Percentiles rank a stretch among this genome's conserved stretches.
Evolutionary conservation across 2,329 filamentous ascomycete species (phyloP).

Genomic region (Penicillium sp.): DNA sequence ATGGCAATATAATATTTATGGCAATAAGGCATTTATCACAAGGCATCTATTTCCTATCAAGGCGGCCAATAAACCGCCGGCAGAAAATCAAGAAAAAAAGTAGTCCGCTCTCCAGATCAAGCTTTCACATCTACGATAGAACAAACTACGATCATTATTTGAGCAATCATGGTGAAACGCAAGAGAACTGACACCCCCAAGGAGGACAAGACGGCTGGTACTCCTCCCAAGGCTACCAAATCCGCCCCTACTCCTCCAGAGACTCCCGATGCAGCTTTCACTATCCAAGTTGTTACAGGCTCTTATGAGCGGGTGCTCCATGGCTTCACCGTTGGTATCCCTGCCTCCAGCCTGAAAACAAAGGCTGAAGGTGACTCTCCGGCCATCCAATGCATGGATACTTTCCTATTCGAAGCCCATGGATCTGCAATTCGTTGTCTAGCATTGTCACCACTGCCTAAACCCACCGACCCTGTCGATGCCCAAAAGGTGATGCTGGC

Average conservation of each 20-base stretch:
- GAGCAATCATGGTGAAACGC: constrained; percentile 36
- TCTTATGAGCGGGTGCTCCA: constrained; percentile 92
- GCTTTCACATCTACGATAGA: constrained; percentile 1
- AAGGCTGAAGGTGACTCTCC: constrained; percentile 21
- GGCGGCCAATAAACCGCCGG: constrained; percentile 16
- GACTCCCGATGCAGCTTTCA: constrained; percentile 36
- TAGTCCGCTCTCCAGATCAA: constrained; percentile 5
- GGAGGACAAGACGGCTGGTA: constrained; percentile 18
- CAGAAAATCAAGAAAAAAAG: constrained; percentile 20
- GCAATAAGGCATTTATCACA: constrained; percentile 3
- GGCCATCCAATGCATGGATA: constrained; percentile 67
- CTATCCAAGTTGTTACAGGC: constrained; percentile 82
- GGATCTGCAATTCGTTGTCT: constrained; percentile 80
- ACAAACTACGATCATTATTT: not conserved
- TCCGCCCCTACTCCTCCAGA: constrained; percentile 21
- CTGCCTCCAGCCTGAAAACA: constrained; percentile 26
- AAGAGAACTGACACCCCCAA: constrained; percentile 35
- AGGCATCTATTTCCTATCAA: constrained; percentile 11
- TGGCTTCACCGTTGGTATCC: constrained; percentile 70
- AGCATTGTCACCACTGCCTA: constrained; percentile 69
- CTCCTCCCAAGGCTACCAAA: constrained; percentile 31
- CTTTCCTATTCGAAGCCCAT: constrained; percentile 92
- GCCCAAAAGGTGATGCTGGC: constrained; percentile 81
- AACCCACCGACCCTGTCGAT: constrained; percentile 41
- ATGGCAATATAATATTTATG: constrained; percentile 4